phyloP scores from a whole-genome alignment of 441 rosid genomes.

The Corymbia citriodora region DNA sequence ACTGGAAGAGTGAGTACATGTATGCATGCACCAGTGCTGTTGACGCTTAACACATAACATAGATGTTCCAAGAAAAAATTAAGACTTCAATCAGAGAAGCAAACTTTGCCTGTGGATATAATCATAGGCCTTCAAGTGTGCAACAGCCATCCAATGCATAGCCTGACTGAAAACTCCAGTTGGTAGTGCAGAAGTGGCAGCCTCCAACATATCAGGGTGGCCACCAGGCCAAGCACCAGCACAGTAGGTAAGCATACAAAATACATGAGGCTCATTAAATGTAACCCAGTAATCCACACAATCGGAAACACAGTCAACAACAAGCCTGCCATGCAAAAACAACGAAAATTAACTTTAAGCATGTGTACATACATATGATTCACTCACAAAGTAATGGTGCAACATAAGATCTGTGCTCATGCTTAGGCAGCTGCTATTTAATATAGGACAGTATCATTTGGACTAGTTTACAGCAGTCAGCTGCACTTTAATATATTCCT shows the following conservation, averaged over 20 bases:
- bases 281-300: constrained; percentile 88
- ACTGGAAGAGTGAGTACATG: not conserved
- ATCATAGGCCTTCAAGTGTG: constrained; percentile 80
- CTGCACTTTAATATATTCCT: not conserved
- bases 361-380: not conserved
- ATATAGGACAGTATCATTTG: not conserved
- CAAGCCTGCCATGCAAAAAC: constrained; percentile 51
- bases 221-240: constrained; percentile 99
- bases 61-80: not conserved
- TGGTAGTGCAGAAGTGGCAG: constrained; percentile 83
- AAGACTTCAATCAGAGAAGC: not conserved
- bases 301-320: constrained; percentile 71
- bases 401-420: not conserved
- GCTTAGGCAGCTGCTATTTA: not conserved
- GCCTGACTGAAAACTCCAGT: constrained; percentile 82
- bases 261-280: constrained; percentile 93
- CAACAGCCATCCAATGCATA: constrained; percentile 86
- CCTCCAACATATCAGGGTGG: constrained; percentile 88
- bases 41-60: not conserved
- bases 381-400: not conserved
- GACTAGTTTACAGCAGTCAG: not conserved
- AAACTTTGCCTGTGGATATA: constrained; percentile 72
- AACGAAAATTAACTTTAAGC: not conserved
- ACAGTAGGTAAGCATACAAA: constrained; percentile 86
- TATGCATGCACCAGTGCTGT: not conserved